phyloP scores from a whole-genome alignment of 306 rosid genomes.

The Malus domestica region ASM211411v1 NC_041800.1:30014733-30015232 shows the following conservation, averaged over 20 bases:
- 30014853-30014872: slow-evolving; percentile 11
- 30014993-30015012: slow-evolving; percentile 22
- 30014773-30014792: slow-evolving; percentile 6
- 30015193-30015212: slow-evolving; percentile 42
- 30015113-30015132: slow-evolving; percentile 34
- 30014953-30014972: slow-evolving; percentile 27
- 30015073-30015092: slow-evolving; percentile 42
- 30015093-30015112: slow-evolving; percentile 44
- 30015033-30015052: slow-evolving; percentile 37
- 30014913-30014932: slow-evolving; percentile 27
- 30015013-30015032: slow-evolving; percentile 46
- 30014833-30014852: slow-evolving; percentile 7
- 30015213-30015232: slow-evolving; percentile 51
- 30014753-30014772: slow-evolving; percentile 20
- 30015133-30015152: slow-evolving; percentile 30
- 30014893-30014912: slow-evolving; percentile 59
- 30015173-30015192: slow-evolving; percentile 53
- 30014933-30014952: slow-evolving; percentile 13
- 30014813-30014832: slow-evolving; percentile 5
- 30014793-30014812: slow-evolving; percentile 9
- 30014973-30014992: slow-evolving; percentile 22
- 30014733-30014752: slow-evolving; percentile 27
- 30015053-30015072: slow-evolving; percentile 25
- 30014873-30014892: slow-evolving; percentile 22
- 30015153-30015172: slow-evolving; percentile 32